Percentiles rank a stretch among this genome's conserved stretches.
phyloP scores from a whole-genome alignment of 768 basidiomycete genomes.

The Naematelia aurantialba region DNA sequence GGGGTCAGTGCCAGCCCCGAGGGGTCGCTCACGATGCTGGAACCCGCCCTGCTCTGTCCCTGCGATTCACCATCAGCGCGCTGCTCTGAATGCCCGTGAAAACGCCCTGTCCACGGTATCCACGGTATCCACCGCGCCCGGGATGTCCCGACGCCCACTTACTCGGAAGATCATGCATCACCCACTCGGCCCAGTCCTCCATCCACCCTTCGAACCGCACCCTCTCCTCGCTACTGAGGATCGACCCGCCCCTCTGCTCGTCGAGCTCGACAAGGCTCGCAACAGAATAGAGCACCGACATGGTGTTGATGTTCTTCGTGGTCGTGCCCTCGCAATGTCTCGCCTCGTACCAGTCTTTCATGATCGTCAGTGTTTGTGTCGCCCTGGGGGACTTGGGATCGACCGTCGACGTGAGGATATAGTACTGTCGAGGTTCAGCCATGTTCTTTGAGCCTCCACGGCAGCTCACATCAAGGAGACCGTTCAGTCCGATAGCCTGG shows the following conservation, averaged over 20 bases:
- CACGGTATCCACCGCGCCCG: too few species aligned
- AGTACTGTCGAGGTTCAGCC: conserved; percentile 51
- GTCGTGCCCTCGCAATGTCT: conserved; percentile 13
- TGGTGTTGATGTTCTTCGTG: conserved; percentile 54
- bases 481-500: conserved; percentile 30
- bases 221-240: conserved; percentile 35
- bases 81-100: too few species aligned
- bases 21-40: conserved; percentile 39
- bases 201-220: conserved; percentile 34
- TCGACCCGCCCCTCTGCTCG: conserved; percentile 52
- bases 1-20: not conserved
- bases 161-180: conserved; percentile 54
- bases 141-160: not conserved
- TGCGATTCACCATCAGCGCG: too few species aligned
- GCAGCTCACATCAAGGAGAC: conserved; percentile 23
- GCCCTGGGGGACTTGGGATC: conserved; percentile 9
- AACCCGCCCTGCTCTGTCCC: conserved; percentile 37
- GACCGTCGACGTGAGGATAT: conserved; percentile 51
- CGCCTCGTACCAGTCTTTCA: conserved; percentile 26
- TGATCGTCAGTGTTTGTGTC: conserved; percentile 10
- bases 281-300: conserved; percentile 55
- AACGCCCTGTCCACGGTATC: too few species aligned
- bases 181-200: conserved; percentile 51
- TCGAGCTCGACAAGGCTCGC: conserved; percentile 30
- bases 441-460: not conserved